A percentile compares a stretch with the other conserved stretches of the same genome.
Conservation (phyloP, 208 protist genomes). For the Trypanosoma melophagium region DNA sequence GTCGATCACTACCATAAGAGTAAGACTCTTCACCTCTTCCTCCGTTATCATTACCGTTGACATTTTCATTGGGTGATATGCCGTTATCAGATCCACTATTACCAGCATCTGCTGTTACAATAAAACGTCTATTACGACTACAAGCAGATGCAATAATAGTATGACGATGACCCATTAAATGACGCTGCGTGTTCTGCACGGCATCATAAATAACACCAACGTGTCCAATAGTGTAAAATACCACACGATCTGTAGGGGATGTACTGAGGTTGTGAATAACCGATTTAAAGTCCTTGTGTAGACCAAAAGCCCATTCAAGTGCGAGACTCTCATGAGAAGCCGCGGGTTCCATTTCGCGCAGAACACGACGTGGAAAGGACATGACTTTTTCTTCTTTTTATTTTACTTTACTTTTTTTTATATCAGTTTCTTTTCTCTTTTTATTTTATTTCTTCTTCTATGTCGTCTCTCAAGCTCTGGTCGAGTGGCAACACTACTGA, state of each 20-base stretch:
- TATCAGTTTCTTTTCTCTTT: not conserved
- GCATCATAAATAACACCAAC: conserved; percentile 92
- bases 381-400: conserved; percentile 2
- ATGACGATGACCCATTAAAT: conserved; percentile 91
- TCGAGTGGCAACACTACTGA: too few species aligned
- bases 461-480: not conserved
- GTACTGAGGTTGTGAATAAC: conserved; percentile 88
- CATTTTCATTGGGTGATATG: not conserved
- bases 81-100: not conserved
- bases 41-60: too few species aligned
- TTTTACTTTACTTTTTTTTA: not conserved
- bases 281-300: conserved; percentile 88
- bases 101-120: conserved; percentile 92
- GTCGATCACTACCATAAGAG: not conserved
- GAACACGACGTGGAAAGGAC: conserved; percentile 12
- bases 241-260: conserved; percentile 43
- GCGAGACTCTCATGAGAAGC: conserved; percentile 55
- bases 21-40: conserved; percentile 8
- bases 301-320: conserved; percentile 90
- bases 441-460: not conserved
- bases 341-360: conserved; percentile 20
- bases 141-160: conserved; percentile 77
- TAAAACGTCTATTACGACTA: conserved; percentile 82
- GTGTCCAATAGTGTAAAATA: conserved; percentile 93
- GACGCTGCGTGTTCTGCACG: conserved; percentile 78